Percentiles rank a stretch among this genome's conserved stretches.
These are phyloP conservation scores for Pharus latifolius DNA, from an alignment of 176 grass and related monocot species.

Conservation along the genomic window DNA sequence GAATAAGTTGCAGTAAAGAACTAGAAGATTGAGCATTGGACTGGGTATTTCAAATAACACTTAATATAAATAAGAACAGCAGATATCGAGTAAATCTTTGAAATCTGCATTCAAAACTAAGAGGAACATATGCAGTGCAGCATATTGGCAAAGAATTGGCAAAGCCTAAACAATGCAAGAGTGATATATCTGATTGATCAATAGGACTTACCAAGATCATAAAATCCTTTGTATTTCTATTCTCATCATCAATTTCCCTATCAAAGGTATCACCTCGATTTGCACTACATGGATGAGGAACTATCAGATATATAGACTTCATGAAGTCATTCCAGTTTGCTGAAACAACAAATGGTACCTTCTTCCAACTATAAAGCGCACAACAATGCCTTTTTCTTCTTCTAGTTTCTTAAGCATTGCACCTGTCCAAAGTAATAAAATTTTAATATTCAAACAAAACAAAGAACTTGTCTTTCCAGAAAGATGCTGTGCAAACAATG, in stretches of 20 bases:
- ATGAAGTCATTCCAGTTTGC: constrained; percentile 6
- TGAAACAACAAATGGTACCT: constrained; percentile 38
- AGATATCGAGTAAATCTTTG: constrained; percentile 6
- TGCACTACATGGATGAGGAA: constrained; percentile 45
- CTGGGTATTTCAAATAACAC: constrained; percentile 4
- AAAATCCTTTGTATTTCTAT: constrained; percentile 75
- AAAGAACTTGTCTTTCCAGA: background rate
- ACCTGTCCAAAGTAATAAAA: constrained; percentile 41
- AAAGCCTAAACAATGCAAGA: background rate
- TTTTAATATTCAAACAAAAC: constrained; percentile 14
- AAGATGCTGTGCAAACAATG: background rate
- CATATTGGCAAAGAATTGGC: background rate
- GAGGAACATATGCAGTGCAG: background rate
- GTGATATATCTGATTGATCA: constrained; percentile 1
- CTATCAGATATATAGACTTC: constrained; percentile 24
- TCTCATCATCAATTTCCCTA: constrained; percentile 84
- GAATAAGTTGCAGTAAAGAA: background rate
- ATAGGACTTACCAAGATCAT: constrained; percentile 67
- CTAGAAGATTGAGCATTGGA: background rate
- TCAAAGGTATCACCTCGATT: constrained; percentile 72
- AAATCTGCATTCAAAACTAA: constrained; percentile 4
- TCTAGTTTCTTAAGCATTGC: constrained; percentile 84
- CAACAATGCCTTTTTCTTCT: constrained; percentile 84
- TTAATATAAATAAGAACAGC: background rate
- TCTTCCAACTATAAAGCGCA: constrained; percentile 93